These are phyloP conservation scores for Phalaenopsis hybrid DNA, from an alignment of 116 monocot species.

Conservation along the genomic window DNA sequence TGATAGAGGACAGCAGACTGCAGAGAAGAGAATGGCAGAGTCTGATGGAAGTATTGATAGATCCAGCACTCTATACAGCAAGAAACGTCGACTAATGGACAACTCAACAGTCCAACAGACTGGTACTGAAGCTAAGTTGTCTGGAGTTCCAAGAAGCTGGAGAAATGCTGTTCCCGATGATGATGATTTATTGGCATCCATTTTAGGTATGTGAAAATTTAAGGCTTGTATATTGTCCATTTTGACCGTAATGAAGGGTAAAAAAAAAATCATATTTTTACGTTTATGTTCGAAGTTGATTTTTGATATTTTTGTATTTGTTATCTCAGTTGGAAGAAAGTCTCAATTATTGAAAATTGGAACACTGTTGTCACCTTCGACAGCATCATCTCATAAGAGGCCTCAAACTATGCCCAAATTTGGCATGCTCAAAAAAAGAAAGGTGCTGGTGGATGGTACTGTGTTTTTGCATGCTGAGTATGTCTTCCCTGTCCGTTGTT, in stretches of 20 bases:
- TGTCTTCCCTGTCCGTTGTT: constrained; percentile 11
- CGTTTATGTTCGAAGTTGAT: background rate
- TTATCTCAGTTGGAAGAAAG: constrained; percentile 63
- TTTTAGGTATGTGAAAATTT: constrained; percentile 57
- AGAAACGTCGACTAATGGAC: constrained; percentile 45
- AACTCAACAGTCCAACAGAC: constrained; percentile 36
- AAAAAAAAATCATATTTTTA: background rate
- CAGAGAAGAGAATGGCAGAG: constrained; percentile 49
- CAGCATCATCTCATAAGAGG: constrained; percentile 49
- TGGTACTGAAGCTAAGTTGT: constrained; percentile 34
- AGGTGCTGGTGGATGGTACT: constrained; percentile 79
- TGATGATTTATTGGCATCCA: constrained; percentile 93
- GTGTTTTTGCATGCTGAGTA: constrained; percentile 97
- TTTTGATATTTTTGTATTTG: background rate
- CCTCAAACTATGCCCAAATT: constrained; percentile 31
- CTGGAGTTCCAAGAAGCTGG: constrained; percentile 32
- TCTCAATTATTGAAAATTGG: constrained; percentile 41
- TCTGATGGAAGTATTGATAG: constrained; percentile 69
- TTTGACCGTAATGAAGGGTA: constrained; percentile 13
- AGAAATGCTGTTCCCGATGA: constrained; percentile 45
- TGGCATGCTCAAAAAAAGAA: constrained; percentile 62
- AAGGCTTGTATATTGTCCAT: background rate
- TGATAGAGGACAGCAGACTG: constrained; percentile 47
- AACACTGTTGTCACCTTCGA: constrained; percentile 34
- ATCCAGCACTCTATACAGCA: constrained; percentile 36